These are phyloP conservation scores for Alternaria infectoria DNA, from an alignment of 2,329 filamentous ascomycete genomes.

Conservation along the genomic window DNA sequence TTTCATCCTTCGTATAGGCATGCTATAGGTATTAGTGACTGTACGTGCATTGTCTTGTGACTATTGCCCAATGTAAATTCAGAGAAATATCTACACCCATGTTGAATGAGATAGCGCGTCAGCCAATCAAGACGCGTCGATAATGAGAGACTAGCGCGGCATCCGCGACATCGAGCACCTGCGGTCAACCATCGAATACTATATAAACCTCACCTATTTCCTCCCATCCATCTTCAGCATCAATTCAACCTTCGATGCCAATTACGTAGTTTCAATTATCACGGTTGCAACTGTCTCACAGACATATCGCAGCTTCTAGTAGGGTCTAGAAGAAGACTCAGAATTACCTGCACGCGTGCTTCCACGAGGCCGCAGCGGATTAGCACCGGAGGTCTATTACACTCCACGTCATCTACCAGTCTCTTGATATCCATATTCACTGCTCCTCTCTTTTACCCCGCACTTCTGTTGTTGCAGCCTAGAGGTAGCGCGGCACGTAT, in stretches of 20 bases:
- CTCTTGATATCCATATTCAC: not conserved
- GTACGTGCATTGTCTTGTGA: not conserved
- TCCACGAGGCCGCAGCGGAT: not conserved
- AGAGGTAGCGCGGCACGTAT: not conserved
- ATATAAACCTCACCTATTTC: not conserved
- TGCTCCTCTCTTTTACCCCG: not conserved
- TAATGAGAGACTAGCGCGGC: not conserved
- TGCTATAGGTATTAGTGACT: not conserved
- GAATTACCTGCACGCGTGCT: not conserved
- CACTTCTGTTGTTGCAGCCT: not conserved
- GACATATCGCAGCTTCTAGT: not conserved
- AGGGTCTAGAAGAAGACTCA: not conserved
- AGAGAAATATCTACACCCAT: not conserved
- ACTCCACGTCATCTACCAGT: not conserved
- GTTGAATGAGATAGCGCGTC: not conserved
- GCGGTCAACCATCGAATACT: not conserved
- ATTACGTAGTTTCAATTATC: not conserved
- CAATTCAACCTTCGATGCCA: not conserved
- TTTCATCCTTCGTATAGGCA: not conserved
- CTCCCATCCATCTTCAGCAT: not conserved
- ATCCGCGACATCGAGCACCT: not conserved
- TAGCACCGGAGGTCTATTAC: not conserved
- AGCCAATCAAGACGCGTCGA: not conserved
- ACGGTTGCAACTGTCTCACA: not conserved
- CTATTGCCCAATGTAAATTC: not conserved